Evolutionary conservation across 1,284 basidiomycete genomes (phyloP), one percentile per base, ranked within the genome.

Genomic region (Cutaneotrichosporon sp.): DNA sequence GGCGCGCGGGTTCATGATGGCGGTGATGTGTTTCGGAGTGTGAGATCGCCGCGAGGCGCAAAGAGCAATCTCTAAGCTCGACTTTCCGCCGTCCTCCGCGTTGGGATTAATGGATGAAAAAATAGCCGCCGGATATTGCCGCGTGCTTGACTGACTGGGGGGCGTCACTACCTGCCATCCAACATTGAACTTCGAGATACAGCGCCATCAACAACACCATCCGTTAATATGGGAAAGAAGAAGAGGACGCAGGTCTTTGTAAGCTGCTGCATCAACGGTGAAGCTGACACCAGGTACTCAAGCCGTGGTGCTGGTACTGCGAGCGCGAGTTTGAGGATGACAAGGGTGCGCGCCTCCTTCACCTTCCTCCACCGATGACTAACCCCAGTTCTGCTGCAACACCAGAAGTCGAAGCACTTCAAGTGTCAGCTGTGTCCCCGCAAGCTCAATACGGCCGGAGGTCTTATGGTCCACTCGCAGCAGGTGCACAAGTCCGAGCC

Each of bases 371-470:
- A 42, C 14, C 11, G 34, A 36, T 30, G 56, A 40, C 56, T 65
- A 52, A 62, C 61, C 42, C 65, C 7, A 95, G 97, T 99, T 66
- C 86, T 99, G 68, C 90, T 99, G 86, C 92, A 97, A 80, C 96
- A 99, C 80, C 97, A 99, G 79, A 99, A 98, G 82, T 96, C 96
- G 18, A 99, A 98, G 81, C 96, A 99, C 78, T 99, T 98, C 86
- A 95, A 95, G 80, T 98, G 96, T 77, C 89, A 90, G 66, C 88
- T 96, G 84, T 99, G 96, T 78, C 97, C 97, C 16, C 85, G 96
- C 71, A 87, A 95, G 67, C 84, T 99, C 68, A 98, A 99, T 77
- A 79, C 97, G 0, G 97, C 96, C 2, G 96, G 96, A 71, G 96
- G 96, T 81, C 84, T 99, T 31, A 93, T 95, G n/a, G 96, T 99